Conservation (phyloP, 208 protist genomes). For the Acanthamoeba pearcei region DNA sequence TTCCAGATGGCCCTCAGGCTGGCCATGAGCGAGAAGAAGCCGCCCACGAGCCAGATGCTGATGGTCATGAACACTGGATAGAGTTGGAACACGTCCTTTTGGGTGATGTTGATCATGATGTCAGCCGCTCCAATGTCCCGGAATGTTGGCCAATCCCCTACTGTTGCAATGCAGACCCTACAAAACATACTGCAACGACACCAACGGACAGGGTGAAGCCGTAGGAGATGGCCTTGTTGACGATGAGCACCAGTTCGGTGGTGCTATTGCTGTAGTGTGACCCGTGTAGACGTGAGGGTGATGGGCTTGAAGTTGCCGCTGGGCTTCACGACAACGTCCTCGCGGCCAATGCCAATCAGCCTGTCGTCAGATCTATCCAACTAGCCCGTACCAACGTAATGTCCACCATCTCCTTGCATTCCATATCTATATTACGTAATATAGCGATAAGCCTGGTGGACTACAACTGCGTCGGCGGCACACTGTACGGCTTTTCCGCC, state of each 20-base stretch:
- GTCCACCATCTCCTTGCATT: too few relatives aligned
- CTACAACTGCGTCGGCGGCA: too few relatives aligned
- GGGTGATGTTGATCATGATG: slow-evolving; percentile 27
- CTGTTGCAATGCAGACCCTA: not conserved
- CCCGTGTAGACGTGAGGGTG: not conserved
- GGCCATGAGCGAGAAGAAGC: not conserved
- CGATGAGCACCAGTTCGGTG: not conserved
- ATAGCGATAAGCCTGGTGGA: too few relatives aligned
- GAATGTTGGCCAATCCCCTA: not conserved
- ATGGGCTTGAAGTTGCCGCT: slow-evolving; percentile 1
- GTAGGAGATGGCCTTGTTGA: slow-evolving; percentile 22
- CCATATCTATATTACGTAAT: too few relatives aligned
- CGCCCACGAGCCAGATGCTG: slow-evolving; percentile 38
- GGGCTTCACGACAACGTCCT: not conserved
- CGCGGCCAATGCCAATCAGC: not conserved
- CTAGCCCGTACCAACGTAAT: too few relatives aligned
- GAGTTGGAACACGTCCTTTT: slow-evolving; percentile 11
- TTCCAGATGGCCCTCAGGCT: slow-evolving; percentile 48
- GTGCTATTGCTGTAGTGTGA: not conserved
- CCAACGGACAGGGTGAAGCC: not conserved
- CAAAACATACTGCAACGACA: not conserved
- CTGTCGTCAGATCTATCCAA: too few relatives aligned
- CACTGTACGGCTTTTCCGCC: too few relatives aligned
- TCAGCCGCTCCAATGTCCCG: not conserved
- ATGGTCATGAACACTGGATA: slow-evolving; percentile 53